Conservation (phyloP, 306 rosid genomes). For the Abrus precatorius region DNA sequence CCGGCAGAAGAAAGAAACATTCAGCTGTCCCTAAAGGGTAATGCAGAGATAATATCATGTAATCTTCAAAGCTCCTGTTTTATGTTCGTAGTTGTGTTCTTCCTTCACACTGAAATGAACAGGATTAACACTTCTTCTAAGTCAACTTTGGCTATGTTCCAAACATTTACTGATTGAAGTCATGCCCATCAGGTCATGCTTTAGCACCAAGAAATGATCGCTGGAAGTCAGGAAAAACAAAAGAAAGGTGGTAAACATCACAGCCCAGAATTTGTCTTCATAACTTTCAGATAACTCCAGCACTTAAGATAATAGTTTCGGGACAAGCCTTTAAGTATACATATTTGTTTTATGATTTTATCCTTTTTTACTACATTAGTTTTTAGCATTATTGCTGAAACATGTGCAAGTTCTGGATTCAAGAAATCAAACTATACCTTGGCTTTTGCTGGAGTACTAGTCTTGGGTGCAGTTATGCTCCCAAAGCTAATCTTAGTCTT, state of each 20-base stretch:
- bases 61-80: slow-evolving; percentile 22
- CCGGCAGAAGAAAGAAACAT: slow-evolving; percentile 37
- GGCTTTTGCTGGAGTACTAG: slow-evolving; percentile 49
- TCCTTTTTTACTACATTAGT: background rate
- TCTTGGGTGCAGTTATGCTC: slow-evolving; percentile 50
- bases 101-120: slow-evolving; percentile 36
- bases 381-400: slow-evolving; percentile 2
- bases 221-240: slow-evolving; percentile 31
- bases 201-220: slow-evolving; percentile 57
- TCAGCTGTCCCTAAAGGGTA: slow-evolving; percentile 11
- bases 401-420: background rate
- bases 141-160: slow-evolving; percentile 15
- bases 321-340: too few species aligned
- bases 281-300: background rate
- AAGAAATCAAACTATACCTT: slow-evolving; percentile 66
- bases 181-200: slow-evolving; percentile 43
- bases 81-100: slow-evolving; percentile 3
- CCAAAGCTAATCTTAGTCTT: slow-evolving; percentile 67
- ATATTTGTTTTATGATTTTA: background rate
- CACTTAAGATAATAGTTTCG: background rate
- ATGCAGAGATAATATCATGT: background rate
- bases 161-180: slow-evolving; percentile 32
- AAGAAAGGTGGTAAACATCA: slow-evolving; percentile 38
- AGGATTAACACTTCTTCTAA: slow-evolving; percentile 22
- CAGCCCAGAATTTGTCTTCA: background rate